These are phyloP conservation scores for Aspergillus campestris DNA, from an alignment of 495 filamentous ascomycete species.

Conservation along the genomic window DNA sequence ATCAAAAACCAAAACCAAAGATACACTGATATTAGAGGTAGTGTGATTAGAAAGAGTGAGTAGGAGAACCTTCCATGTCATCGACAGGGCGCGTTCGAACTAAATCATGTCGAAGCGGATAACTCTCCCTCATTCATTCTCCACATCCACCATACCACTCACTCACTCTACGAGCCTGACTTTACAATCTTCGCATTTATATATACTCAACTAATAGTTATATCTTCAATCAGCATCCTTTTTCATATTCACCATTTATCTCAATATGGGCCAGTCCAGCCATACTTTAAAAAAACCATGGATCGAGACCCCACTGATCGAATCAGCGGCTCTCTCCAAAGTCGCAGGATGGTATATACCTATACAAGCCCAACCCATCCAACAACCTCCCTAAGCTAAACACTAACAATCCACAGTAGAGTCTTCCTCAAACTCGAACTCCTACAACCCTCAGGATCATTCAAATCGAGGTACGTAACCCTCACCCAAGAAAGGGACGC, in stretches of 20 bases:
- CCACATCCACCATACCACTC: background rate
- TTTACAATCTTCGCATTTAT: background rate
- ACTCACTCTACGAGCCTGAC: background rate
- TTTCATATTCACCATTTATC: too few species aligned
- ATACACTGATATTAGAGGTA: too few species aligned
- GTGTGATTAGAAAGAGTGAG: too few species aligned
- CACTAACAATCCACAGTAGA: conserved; percentile 34
- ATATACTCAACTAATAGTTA: conserved; percentile 47
- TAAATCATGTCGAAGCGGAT: background rate
- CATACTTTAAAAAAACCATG: conserved; percentile 38
- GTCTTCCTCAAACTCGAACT: conserved; percentile 88
- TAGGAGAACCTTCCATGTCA: background rate
- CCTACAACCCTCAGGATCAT: conserved; percentile 82
- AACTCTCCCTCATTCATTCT: background rate
- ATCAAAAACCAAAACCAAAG: too few species aligned
- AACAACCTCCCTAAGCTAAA: background rate
- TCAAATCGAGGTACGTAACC: conserved; percentile 68
- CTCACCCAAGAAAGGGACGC: background rate
- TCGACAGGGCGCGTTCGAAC: conserved; percentile 1
- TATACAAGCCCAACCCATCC: too few species aligned
- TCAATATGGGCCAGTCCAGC: too few species aligned
- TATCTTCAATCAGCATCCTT: conserved; percentile 55
- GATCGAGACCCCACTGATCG: conserved; percentile 64
- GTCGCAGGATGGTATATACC: conserved; percentile 60
- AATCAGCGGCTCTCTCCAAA: conserved; percentile 56